Base-by-base conservation (phyloP, 495 filamentous ascomycete genomes). In the Aspergillus panamensis region DNA sequence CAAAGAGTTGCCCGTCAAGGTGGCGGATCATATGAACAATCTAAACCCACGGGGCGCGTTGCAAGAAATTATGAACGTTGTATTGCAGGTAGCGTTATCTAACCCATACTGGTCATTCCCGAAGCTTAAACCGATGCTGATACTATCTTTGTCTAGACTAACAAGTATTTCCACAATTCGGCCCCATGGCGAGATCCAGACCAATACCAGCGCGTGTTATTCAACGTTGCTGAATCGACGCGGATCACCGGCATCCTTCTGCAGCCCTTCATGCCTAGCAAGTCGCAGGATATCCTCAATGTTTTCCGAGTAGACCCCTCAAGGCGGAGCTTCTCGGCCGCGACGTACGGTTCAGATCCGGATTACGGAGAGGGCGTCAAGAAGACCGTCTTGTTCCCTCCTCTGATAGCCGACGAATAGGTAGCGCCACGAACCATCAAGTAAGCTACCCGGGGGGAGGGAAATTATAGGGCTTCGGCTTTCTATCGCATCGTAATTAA, bases 181-280 rank as follows among this genome's bases (percentile, higher is more conserved):
- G 74, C 75, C n/a, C 87, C 87, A 6, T 90, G 87, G 88, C 53
- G 76, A 45, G 62, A 65, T 25, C 51, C 80, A 8, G 66, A 65
- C 51, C 65, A 81, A 21, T 58, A 77, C 13, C 72, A 82, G 56
- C 68, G 75, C 53, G 76, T 80, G 40, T 73, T 98, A 42, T 96
- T 82, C 67, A 77, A 88, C 33, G 77, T 79, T 51, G 83, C 84
- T 2, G 94, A 98, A 68, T 82, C 85, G n/a, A 67, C 97, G 42
- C 86, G 94, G 19, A 82, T 97, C 33, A 72, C 75, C 3, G 91
- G 86, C 8, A 96, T 97, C 54, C 74, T 97, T 35, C 74, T 98
- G 30, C 93, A 96, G 69, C 92, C 94, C 3, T 92, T 88, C 66
- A 92, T 97, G 80, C 94, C 94, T 3, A 77, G 71, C n/a, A 96